Evolutionary conservation across 192 early-diverging fungal species (phyloP), one percentile per base, ranked within the genome.

Genomic region (Pilaira anomala): DNA sequence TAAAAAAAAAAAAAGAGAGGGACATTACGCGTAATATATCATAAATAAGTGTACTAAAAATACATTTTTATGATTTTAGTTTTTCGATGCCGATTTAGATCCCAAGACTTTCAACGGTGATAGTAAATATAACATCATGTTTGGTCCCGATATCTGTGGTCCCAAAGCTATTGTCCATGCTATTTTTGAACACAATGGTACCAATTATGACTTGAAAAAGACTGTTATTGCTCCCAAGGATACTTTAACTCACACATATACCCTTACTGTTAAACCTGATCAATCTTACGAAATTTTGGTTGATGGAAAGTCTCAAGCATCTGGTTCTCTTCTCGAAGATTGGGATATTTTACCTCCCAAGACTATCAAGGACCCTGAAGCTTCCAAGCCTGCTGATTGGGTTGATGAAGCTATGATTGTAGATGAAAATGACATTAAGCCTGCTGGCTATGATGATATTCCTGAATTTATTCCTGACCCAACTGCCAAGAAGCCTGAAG

Each of bases 121-220:
- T 48, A 87, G 90, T 21, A 80, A 81, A 59, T 90, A 88, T 73
- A 86, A 85, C 68, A 83, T 91, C 57, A 91, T 89, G 88, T 90
- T 92, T 71, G 89, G 88, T 29, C 97, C 97, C 36, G 97, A 98
- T 76, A 89, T 92, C 60, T 98, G 97, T 78, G 97, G 94, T 40
- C 61, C 82, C 48, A 89, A 86, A 74, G 91, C 89, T 81, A 91
- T 91, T 44, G 91, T 98, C 30, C 95, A 98, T 73, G 89, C 92
- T 68, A 97, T 98, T 76, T 88, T 98, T 81, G 83, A 90, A 66
- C 90, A 98, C 88, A 89, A 97, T 67, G 86, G 91, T 77, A 91
- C 89, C 59, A 88, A 90, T 73, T 85, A 94, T 69, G 82, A 93
- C 80, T 74, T 92, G 60, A 89, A 91, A 59, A 83, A 88, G 75